Evolutionary conservation across 805 yeast genomes (phyloP).

Genomic region (Yarrowia yakushimensis): DNA sequence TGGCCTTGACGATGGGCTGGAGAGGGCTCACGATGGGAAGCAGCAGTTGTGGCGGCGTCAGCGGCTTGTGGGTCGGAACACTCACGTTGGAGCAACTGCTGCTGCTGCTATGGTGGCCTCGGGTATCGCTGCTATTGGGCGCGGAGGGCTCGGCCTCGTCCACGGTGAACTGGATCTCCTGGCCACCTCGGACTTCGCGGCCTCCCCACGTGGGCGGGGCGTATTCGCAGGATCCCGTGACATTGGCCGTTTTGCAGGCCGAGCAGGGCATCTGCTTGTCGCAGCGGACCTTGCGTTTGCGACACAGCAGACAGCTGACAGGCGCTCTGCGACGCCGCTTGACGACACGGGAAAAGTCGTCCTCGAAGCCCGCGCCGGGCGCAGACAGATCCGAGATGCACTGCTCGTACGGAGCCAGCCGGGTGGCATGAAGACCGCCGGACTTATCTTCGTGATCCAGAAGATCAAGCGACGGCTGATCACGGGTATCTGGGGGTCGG

Average conservation of each 20-base stretch:
- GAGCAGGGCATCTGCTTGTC: conserved; percentile 23
- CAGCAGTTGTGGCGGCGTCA: conserved; percentile 6
- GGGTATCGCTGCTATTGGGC: neutral
- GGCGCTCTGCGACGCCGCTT: conserved; percentile 12
- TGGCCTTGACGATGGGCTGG: conserved; percentile 1
- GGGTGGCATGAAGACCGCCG: neutral
- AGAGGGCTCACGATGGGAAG: neutral
- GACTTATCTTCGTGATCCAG: conserved; percentile 5
- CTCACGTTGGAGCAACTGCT: conserved; percentile 1
- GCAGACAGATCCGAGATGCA: conserved; percentile 14
- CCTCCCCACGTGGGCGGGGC: conserved; percentile 14
- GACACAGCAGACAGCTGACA: neutral
- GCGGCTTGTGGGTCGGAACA: conserved; percentile 4
- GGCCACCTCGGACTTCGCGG: conserved; percentile 6
- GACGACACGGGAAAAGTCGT: neutral
- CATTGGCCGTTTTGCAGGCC: conserved; percentile 19
- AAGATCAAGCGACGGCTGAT: neutral
- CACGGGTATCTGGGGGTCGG: conserved; percentile 5
- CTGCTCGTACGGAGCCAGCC: conserved; percentile 7
- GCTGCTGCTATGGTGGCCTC: conserved; percentile 16
- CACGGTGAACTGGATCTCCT: conserved; percentile 4
- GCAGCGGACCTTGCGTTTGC: conserved; percentile 16
- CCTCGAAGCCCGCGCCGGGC: neutral
- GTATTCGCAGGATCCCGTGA: conserved; percentile 17
- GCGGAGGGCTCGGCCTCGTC: neutral